phyloP scores from a whole-genome alignment of 208 protist species.

The Trypanosoma melophagium region DNA sequence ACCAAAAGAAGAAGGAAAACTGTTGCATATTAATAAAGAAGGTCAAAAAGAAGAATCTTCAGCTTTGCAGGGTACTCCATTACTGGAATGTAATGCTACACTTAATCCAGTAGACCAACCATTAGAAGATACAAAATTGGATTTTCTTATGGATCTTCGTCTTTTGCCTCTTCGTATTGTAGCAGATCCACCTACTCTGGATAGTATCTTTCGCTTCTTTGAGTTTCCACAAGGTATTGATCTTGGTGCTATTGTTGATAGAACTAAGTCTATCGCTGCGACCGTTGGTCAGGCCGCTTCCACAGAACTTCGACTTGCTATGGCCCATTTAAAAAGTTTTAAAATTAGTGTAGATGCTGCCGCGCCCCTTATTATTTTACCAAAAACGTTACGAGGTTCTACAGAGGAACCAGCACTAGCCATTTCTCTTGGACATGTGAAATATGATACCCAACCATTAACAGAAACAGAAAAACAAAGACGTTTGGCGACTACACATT shows the following conservation, averaged over 20 bases:
- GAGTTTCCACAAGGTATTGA: constrained; percentile 58
- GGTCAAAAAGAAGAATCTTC: constrained; percentile 5
- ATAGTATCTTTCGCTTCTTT: constrained; percentile 63
- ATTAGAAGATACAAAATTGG: constrained; percentile 57
- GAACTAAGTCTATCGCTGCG: constrained; percentile 46
- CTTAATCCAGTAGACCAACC: constrained; percentile 71
- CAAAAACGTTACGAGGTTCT: constrained; percentile 42
- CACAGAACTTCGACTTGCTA: constrained; percentile 57
- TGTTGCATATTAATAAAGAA: constrained; percentile 14
- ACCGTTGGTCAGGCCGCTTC: constrained; percentile 61
- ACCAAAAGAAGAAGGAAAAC: too few species aligned
- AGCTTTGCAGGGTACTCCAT: constrained; percentile 30
- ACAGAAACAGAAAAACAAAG: constrained; percentile 61
- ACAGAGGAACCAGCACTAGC: constrained; percentile 53
- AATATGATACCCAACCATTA: constrained; percentile 64
- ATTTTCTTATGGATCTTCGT: constrained; percentile 64
- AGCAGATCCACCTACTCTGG: constrained; percentile 62
- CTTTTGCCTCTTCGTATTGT: constrained; percentile 78
- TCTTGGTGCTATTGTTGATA: constrained; percentile 42
- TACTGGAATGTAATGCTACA: constrained; percentile 57
- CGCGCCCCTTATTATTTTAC: constrained; percentile 74
- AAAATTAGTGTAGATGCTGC: constrained; percentile 71
- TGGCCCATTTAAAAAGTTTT: constrained; percentile 60
- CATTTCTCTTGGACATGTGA: constrained; percentile 69
- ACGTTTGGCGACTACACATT: constrained; percentile 19